Percentiles rank a stretch among this genome's conserved stretches.
phyloP scores from a whole-genome alignment of 768 basidiomycete genomes.

The Phlegmacium glaucopus region DNA sequence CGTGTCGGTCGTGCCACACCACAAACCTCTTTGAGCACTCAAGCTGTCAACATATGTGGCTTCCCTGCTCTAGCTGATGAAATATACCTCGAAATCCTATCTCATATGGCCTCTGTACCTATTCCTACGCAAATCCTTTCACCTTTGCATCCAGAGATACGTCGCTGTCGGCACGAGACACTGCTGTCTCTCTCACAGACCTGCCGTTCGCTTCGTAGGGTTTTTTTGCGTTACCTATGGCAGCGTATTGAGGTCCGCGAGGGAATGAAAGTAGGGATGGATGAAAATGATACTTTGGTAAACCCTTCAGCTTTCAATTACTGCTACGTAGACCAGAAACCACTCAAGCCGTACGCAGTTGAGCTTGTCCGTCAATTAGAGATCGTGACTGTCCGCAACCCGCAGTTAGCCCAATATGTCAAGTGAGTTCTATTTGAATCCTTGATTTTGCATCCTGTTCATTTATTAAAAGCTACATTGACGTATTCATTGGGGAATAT shows the following conservation, averaged over 20 bases:
- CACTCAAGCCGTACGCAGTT: neutral
- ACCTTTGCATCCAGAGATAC: too few species aligned
- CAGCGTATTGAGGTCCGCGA: slow-evolving; percentile 9
- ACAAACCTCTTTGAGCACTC: too few species aligned
- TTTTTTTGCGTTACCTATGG: slow-evolving; percentile 7
- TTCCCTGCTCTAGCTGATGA: too few species aligned
- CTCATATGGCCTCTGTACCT: too few species aligned
- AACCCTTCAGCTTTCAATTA: neutral
- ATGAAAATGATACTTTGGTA: neutral
- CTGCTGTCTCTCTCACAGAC: slow-evolving; percentile 6
- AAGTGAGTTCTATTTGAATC: slow-evolving; percentile 3
- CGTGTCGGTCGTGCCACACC: too few species aligned
- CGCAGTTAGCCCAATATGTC: slow-evolving; percentile 9
- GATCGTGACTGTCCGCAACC: slow-evolving; percentile 11
- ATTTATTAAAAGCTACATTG: too few species aligned
- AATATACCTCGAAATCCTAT: too few species aligned
- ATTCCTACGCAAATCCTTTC: too few species aligned
- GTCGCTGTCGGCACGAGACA: neutral
- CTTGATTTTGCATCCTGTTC: too few species aligned
- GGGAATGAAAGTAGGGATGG: neutral
- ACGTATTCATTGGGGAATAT: too few species aligned
- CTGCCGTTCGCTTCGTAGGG: slow-evolving; percentile 6
- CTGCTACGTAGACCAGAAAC: too few species aligned
- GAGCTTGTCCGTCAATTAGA: slow-evolving; percentile 14
- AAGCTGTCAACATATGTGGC: too few species aligned